Evolutionary conservation across 176 grass and related monocot species (phyloP).

Genomic region (Chloris gayana): DNA sequence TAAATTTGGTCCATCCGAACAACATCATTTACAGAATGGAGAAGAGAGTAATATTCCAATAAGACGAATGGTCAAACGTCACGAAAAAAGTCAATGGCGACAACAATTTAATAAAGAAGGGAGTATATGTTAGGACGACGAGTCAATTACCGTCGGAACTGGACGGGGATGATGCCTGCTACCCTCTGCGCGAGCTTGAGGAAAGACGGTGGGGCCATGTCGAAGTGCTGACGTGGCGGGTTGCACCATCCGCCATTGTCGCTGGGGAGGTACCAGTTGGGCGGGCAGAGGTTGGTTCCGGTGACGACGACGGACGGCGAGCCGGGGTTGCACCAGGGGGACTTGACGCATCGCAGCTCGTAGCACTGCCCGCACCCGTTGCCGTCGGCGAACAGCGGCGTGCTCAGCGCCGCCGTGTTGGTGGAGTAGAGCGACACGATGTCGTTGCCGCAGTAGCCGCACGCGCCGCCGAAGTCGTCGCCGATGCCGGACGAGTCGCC

Average conservation of each 20-base stretch:
- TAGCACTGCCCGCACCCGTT: constrained; percentile 61
- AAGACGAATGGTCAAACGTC: too few relatives aligned
- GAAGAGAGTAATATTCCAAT: too few relatives aligned
- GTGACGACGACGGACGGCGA: constrained; percentile 50
- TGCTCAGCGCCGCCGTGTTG: constrained; percentile 82
- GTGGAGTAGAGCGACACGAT: constrained; percentile 45
- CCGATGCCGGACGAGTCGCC: constrained; percentile 50
- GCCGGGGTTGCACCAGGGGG: constrained; percentile 42
- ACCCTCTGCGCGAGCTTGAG: constrained; percentile 42
- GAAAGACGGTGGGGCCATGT: constrained; percentile 66
- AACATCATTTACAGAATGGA: too few relatives aligned
- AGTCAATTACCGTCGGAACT: constrained; percentile 47
- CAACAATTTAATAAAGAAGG: too few relatives aligned
- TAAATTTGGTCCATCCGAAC: too few relatives aligned
- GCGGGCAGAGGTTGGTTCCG: constrained; percentile 84
- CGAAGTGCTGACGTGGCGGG: constrained; percentile 74
- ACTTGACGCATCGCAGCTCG: constrained; percentile 55
- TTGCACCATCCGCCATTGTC: constrained; percentile 91
- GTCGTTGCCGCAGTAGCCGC: constrained; percentile 33
- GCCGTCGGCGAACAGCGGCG: constrained; percentile 56
- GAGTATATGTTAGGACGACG: too few relatives aligned
- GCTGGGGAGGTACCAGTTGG: constrained; percentile 50
- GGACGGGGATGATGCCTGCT: constrained; percentile 66
- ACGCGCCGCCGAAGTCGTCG: constrained; percentile 60
- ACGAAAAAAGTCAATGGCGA: too few relatives aligned